Conservation (phyloP, 176 grass and related monocot species). For the Avena insularis region DNA sequence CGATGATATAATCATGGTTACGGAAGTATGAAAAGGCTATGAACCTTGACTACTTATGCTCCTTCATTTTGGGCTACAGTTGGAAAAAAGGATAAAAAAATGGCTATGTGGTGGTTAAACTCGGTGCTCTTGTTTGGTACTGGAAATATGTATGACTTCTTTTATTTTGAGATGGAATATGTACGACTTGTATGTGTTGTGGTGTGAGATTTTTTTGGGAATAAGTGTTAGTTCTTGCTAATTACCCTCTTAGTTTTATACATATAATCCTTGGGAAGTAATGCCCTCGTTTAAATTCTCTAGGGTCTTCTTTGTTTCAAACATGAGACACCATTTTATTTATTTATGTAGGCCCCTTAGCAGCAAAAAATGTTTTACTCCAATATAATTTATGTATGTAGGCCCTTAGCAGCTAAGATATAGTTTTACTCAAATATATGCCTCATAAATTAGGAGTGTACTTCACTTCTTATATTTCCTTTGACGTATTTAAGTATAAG, state of each 20-base stretch:
- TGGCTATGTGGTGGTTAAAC: not conserved
- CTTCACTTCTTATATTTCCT: not conserved
- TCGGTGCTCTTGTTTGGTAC: not conserved
- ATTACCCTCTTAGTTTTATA: conserved; percentile 1
- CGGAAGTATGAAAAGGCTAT: not conserved
- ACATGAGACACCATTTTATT: not conserved
- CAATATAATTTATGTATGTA: conserved; percentile 2
- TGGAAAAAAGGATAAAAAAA: not conserved
- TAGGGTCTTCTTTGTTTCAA: not conserved
- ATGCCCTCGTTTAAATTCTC: not conserved
- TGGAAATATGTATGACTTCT: conserved; percentile 4
- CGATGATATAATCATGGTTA: conserved; percentile 1
- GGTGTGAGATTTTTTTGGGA: not conserved
- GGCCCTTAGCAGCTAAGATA: not conserved
- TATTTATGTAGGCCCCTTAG: not conserved
- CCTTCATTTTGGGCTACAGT: not conserved
- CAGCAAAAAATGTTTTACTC: not conserved
- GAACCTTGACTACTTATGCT: not conserved
- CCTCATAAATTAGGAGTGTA: conserved; percentile 8
- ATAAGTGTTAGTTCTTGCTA: conserved; percentile 19
- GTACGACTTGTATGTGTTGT: not conserved
- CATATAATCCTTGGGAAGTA: conserved; percentile 34
- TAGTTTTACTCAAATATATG: not conserved
- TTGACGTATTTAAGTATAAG: not conserved
- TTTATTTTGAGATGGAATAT: not conserved